A percentile compares a stretch with the other conserved stretches of the same genome.
Evolutionary conservation across 345 rosid genomes (phyloP).

Genomic region (Acer negundo): DNA sequence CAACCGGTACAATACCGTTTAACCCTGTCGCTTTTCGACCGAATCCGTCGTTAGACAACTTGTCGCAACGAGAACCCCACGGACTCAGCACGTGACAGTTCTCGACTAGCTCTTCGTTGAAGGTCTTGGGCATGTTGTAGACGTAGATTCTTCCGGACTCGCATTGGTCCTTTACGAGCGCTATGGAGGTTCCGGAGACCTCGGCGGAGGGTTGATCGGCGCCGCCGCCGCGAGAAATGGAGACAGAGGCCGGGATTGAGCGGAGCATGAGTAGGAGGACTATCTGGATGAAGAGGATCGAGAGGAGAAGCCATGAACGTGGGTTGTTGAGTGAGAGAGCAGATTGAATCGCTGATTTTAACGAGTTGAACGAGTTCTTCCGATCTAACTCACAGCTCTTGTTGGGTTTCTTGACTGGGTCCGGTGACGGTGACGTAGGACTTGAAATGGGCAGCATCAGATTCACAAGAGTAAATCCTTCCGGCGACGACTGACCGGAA

Average conservation of each 20-base stretch:
- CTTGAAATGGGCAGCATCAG: conserved; percentile 59
- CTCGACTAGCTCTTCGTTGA: conserved; percentile 63
- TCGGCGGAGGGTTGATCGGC: neutral
- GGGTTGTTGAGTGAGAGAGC: conserved; percentile 38
- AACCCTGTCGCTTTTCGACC: conserved; percentile 61
- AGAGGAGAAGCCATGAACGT: conserved; percentile 62
- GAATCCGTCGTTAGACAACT: conserved; percentile 68
- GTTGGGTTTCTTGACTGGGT: conserved; percentile 27
- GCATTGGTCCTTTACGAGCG: conserved; percentile 41
- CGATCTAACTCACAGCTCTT: conserved; percentile 37
- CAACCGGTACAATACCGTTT: conserved; percentile 51
- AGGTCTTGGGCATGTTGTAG: conserved; percentile 68
- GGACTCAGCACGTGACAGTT: conserved; percentile 77
- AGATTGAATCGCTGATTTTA: conserved; percentile 37
- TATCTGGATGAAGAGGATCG: conserved; percentile 62
- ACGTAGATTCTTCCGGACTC: conserved; percentile 64
- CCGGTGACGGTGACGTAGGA: conserved; percentile 51
- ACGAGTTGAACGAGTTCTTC: conserved; percentile 47
- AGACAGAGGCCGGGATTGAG: conserved; percentile 43
- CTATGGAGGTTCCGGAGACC: neutral
- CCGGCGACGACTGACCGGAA: conserved; percentile 34
- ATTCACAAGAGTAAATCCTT: neutral
- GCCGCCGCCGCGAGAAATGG: conserved; percentile 21
- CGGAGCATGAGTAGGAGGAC: conserved; percentile 57
- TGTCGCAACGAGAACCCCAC: conserved; percentile 89